These are phyloP conservation scores for Ophiostoma sp. DNA, from an alignment of 2,329 filamentous ascomycete genomes.

Conservation along the genomic window DNA sequence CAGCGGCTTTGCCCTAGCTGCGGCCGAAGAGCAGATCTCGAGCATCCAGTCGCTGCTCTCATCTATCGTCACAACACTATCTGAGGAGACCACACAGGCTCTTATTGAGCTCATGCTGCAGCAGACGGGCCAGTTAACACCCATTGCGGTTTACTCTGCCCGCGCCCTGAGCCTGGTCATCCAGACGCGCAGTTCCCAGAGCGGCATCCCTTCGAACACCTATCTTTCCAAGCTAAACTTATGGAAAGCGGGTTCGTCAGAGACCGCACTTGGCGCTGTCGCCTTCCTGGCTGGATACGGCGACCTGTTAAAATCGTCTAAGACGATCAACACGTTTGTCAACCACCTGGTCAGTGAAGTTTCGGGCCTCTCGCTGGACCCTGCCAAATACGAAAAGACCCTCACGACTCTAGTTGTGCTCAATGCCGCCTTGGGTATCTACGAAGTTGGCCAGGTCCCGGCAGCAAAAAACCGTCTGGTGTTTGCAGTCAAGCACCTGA, in stretches of 20 bases:
- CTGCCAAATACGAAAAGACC: constrained; percentile 38
- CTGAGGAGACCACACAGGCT: constrained; percentile 25
- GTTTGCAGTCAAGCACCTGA: constrained; percentile 74
- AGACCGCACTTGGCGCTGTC: constrained; percentile 44
- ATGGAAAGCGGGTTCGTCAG: constrained; percentile 39
- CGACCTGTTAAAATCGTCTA: constrained; percentile 45
- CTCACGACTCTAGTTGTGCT: constrained; percentile 49
- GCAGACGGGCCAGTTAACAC: constrained; percentile 39
- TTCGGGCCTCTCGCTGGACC: constrained; percentile 40
- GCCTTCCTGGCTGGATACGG: constrained; percentile 50
- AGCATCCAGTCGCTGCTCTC: constrained; percentile 38
- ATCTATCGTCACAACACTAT: constrained; percentile 32
- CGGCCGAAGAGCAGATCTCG: constrained; percentile 42
- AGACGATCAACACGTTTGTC: constrained; percentile 47
- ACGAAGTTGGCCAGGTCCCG: constrained; percentile 48
- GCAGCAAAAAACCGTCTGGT: constrained; percentile 65
- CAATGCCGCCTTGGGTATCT: constrained; percentile 48
- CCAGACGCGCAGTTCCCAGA: constrained; percentile 36
- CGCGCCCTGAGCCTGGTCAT: constrained; percentile 48
- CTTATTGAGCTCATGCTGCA: constrained; percentile 44
- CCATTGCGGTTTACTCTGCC: constrained; percentile 48
- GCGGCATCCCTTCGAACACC: constrained; percentile 22
- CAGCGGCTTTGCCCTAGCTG: constrained; percentile 32
- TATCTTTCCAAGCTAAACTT: constrained; percentile 35
- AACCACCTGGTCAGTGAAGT: constrained; percentile 58